A percentile compares a stretch with the other conserved stretches of the same genome.
Evolutionary conservation across 441 rosid species (phyloP).

Genomic region (Croton laevigatus): DNA sequence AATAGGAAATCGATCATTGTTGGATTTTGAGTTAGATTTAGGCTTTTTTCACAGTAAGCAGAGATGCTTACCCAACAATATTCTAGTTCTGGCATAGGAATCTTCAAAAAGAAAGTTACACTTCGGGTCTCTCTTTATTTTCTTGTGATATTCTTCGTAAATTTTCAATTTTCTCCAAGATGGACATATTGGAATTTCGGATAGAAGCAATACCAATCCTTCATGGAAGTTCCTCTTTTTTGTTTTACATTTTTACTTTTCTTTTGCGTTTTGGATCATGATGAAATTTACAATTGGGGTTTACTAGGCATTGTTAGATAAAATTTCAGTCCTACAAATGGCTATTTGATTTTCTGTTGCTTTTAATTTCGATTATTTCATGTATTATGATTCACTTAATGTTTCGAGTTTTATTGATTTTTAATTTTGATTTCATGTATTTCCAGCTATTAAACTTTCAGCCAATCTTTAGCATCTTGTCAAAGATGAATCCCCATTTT

Average conservation of each 20-base stretch:
- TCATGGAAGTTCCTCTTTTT: conserved; percentile 68
- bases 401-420: no score
- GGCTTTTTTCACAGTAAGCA: background rate
- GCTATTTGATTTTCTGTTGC: no score
- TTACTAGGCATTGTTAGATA: conserved; percentile 33
- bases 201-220: conserved; percentile 48
- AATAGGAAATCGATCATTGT: no score
- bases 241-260: conserved; percentile 53
- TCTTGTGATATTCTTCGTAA: background rate
- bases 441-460: no score
- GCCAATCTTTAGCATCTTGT: no score
- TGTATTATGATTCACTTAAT: no score
- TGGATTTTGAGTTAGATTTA: background rate
- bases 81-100: background rate
- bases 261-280: conserved; percentile 59
- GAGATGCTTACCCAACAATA: background rate
- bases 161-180: conserved; percentile 32
- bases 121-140: background rate
- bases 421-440: no score
- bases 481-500: no score
- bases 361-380: no score
- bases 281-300: conserved; percentile 20
- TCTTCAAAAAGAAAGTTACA: conserved; percentile 2
- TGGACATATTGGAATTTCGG: conserved; percentile 53
- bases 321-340: no score